Conservation (phyloP, 768 basidiomycete species). For the Rhizopogon sp. region DNA sequence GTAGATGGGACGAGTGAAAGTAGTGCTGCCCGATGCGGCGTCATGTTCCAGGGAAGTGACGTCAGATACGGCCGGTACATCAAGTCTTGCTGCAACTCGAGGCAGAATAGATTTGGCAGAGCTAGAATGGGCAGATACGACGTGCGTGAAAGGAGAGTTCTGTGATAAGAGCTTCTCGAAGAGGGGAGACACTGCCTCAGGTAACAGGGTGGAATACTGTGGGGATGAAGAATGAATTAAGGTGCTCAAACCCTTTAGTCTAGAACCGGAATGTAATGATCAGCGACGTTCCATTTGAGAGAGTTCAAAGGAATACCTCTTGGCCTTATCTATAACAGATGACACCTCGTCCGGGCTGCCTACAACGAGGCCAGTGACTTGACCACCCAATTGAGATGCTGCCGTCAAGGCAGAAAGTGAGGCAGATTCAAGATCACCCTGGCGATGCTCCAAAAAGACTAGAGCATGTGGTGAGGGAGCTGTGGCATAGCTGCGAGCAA, state of each 20-base stretch:
- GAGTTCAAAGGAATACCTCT: slow-evolving; percentile 50
- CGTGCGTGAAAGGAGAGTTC: slow-evolving; percentile 73
- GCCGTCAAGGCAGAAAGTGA: slow-evolving; percentile 91
- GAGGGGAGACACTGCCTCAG: slow-evolving; percentile 61
- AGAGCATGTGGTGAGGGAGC: slow-evolving; percentile 60
- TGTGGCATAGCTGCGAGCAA: slow-evolving; percentile 41
- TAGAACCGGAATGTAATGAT: slow-evolving; percentile 23
- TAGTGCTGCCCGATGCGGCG: slow-evolving; percentile 62
- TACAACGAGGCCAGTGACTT: slow-evolving; percentile 69
- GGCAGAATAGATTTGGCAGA: slow-evolving; percentile 91
- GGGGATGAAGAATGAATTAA: slow-evolving; percentile 68
- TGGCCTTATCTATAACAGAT: slow-evolving; percentile 64
- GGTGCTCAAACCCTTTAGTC: slow-evolving; percentile 62
- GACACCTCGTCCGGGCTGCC: slow-evolving; percentile 67
- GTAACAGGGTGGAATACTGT: slow-evolving; percentile 49
- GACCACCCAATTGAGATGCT: slow-evolving; percentile 64
- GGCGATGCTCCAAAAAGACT: slow-evolving; percentile 79
- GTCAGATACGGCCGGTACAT: slow-evolving; percentile 83
- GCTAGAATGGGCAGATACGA: slow-evolving; percentile 89
- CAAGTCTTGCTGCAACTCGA: slow-evolving; percentile 84
- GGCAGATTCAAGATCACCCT: slow-evolving; percentile 72
- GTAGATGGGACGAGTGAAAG: slow-evolving; percentile 92
- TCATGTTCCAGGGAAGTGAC: slow-evolving; percentile 66
- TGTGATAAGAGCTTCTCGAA: slow-evolving; percentile 68
- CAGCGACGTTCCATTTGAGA: neutral